phyloP scores from a whole-genome alignment of 129 eudicot species.

The Helichrysum umbraculigerum region DNA sequence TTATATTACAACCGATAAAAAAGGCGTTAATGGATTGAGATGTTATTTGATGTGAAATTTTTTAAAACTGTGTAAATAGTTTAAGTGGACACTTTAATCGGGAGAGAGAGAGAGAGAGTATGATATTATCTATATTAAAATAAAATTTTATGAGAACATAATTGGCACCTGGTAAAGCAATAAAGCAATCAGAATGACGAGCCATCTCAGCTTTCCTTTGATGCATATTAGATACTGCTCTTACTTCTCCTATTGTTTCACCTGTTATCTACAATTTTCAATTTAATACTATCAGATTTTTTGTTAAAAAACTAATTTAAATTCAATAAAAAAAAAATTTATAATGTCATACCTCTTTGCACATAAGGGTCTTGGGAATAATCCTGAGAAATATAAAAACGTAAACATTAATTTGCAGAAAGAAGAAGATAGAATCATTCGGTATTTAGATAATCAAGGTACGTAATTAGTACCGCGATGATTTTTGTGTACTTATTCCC shows the following conservation, averaged over 20 bases:
- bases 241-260: constrained; percentile 65
- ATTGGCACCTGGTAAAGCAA: constrained; percentile 66
- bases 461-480: too few relatives aligned
- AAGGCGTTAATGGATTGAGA: too few relatives aligned
- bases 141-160: background rate
- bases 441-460: background rate
- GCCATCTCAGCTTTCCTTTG: constrained; percentile 92
- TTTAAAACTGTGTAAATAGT: too few relatives aligned
- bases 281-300: background rate
- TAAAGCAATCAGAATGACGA: constrained; percentile 76
- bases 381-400: constrained; percentile 34
- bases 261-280: constrained; percentile 51
- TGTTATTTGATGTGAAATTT: too few relatives aligned
- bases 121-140: background rate
- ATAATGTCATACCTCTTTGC: constrained; percentile 49
- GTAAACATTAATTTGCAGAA: background rate
- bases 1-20: too few relatives aligned
- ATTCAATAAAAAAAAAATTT: background rate
- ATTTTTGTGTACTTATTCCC: too few relatives aligned
- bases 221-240: constrained; percentile 63
- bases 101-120: too few relatives aligned
- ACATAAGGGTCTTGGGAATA: constrained; percentile 62
- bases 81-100: too few relatives aligned
- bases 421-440: background rate
- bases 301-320: too few relatives aligned